These are phyloP conservation scores for Lagerstroemia speciosa DNA, from an alignment of 345 rosid genomes.

Conservation along the genomic window DNA sequence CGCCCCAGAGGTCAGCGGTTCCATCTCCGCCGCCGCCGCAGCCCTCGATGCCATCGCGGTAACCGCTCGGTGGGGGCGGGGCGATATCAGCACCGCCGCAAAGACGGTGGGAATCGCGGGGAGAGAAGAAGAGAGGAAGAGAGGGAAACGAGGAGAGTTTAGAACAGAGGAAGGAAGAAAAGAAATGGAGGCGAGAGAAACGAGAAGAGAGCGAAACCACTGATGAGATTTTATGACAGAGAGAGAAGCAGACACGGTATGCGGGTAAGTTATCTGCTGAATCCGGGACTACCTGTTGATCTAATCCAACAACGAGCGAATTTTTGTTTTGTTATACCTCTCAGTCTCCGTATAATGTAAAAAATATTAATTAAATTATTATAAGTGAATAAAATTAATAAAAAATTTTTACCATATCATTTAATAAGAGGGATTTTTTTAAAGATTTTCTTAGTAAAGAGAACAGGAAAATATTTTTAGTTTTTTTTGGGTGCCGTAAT, in stretches of 20 bases:
- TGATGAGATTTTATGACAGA: not conserved
- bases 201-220: not conserved
- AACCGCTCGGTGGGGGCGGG: not conserved
- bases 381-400: no score
- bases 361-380: not conserved
- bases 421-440: no score
- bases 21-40: slow-evolving; percentile 34
- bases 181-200: slow-evolving; percentile 4
- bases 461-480: no score
- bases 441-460: no score
- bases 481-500: no score
- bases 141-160: not conserved
- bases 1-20: slow-evolving; percentile 90
- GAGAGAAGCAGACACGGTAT: not conserved
- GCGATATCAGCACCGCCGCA: not conserved
- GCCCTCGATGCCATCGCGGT: not conserved
- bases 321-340: not conserved
- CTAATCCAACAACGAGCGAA: not conserved
- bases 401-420: no score
- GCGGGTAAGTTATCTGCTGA: not conserved
- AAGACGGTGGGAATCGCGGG: no score
- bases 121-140: not conserved
- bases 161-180: not conserved
- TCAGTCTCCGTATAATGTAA: not conserved
- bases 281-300: not conserved